Evolutionary conservation across 1,284 basidiomycete species (phyloP), one percentile per base, ranked within the genome.

Genomic region (Apiotrichum domesticum): DNA sequence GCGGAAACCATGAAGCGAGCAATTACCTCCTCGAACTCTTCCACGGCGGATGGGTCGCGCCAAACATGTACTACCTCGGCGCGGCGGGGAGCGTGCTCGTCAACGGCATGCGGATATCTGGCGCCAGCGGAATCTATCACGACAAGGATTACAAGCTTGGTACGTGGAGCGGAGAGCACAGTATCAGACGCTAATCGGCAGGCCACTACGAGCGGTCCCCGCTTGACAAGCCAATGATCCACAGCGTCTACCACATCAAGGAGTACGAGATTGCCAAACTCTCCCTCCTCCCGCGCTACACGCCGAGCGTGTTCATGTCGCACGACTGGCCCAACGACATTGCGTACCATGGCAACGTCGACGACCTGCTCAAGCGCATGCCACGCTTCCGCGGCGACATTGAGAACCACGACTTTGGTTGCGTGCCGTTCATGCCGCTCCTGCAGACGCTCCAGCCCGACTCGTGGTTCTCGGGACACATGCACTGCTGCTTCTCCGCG

Each of bases 1-100:
- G 96, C 21, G 96, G 96, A 5, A 98, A 99, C 71, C 95, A 99
- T 72, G 95, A 98, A 76, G 92, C 92, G 3, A 94, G 90, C 54
- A 96, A 93, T 69, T 97, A 98, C 73, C 82, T 98, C 79, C 94
- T 90, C 87, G 96, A 99, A 72, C 78, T 97, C 86, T 95, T 91
- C 72, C 88, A 96, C 66, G 92, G 93, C 35, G 92, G 93, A 14
- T 96, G 92, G 95, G 77, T 98, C 13, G 96, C 96, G 0, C 90
- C 90, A 1, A 95, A 96, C 71, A 96, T 98, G 54, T 99, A 97
- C 78, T 98, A 90, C 72, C 83, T 99, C 5, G 96, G 96, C 0
- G 85, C 87, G 61, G 91, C 93, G 6, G 95, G 95, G 0, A 90
- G 88, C 55, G 82, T 98, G 0, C 83, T 87, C 51, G 86, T 97